These are phyloP conservation scores for Pythium biforme DNA, from an alignment of 352 stramenopile genomes.

Conservation along the genomic window DNA sequence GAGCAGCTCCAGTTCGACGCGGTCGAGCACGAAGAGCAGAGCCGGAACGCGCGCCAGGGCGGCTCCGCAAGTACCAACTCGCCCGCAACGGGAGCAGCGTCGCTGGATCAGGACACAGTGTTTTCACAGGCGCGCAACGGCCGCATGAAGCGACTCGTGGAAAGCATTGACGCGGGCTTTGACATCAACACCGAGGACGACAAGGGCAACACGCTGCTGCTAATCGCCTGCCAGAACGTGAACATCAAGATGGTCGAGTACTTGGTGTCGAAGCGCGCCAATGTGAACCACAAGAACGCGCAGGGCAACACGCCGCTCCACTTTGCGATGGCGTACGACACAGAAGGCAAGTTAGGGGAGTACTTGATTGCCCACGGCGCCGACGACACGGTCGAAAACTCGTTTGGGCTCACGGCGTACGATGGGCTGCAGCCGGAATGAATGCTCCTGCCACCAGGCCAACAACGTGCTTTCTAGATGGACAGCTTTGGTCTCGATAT, in stretches of 20 bases:
- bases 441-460: slow-evolving; percentile 2
- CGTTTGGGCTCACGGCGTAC: slow-evolving; percentile 91
- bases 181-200: slow-evolving; percentile 88
- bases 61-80: slow-evolving; percentile 3
- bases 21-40: slow-evolving; percentile 52
- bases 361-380: slow-evolving; percentile 92
- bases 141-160: slow-evolving; percentile 85
- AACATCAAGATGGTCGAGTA: slow-evolving; percentile 90
- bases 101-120: slow-evolving; percentile 62
- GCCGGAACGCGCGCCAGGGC: slow-evolving; percentile 31
- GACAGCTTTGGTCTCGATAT: too few species aligned
- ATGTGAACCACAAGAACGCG: slow-evolving; percentile 91
- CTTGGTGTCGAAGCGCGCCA: slow-evolving; percentile 78
- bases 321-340: slow-evolving; percentile 93
- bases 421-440: slow-evolving; percentile 82
- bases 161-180: slow-evolving; percentile 90
- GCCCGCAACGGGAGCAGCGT: background rate
- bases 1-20: slow-evolving; percentile 68
- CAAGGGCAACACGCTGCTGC: slow-evolving; percentile 91
- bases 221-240: slow-evolving; percentile 89
- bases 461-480: too few species aligned
- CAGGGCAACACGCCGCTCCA: slow-evolving; percentile 93
- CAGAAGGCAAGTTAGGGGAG: slow-evolving; percentile 85
- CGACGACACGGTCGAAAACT: slow-evolving; percentile 94
- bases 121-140: slow-evolving; percentile 91